These are phyloP conservation scores for Sugiyamaella xylanicola DNA, from an alignment of 1,139 yeast species.

Conservation along the genomic window DNA sequence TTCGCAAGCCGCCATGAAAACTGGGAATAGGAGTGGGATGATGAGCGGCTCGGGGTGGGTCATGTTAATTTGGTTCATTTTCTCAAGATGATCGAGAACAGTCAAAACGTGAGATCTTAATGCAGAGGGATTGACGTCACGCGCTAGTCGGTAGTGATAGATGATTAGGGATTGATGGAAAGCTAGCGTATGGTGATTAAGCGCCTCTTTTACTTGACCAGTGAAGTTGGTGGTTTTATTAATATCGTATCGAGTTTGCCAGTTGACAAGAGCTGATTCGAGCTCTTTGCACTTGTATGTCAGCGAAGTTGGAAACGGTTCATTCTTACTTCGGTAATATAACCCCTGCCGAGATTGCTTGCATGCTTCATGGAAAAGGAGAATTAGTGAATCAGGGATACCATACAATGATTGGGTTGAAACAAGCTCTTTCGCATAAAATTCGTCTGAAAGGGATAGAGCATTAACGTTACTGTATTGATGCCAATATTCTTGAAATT, in stretches of 20 bases:
- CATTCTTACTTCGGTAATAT: conserved; percentile 45
- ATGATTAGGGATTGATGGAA: conserved; percentile 74
- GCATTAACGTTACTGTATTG: conserved; percentile 27
- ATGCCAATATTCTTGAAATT: conserved; percentile 37
- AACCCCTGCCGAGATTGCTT: conserved; percentile 64
- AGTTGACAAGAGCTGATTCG: conserved; percentile 55
- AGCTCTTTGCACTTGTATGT: conserved; percentile 51
- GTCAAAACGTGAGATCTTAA: conserved; percentile 62
- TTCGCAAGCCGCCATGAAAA: conserved; percentile 86
- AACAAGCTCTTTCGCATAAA: conserved; percentile 47
- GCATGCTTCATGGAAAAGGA: conserved; percentile 52
- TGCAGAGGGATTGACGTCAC: conserved; percentile 53
- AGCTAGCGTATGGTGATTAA: conserved; percentile 81
- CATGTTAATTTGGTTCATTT: conserved; percentile 54
- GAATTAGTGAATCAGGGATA: conserved; percentile 75
- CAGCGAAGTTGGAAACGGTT: conserved; percentile 48
- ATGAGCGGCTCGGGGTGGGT: conserved; percentile 60
- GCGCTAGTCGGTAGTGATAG: conserved; percentile 71
- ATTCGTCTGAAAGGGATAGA: conserved; percentile 31
- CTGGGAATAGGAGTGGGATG: conserved; percentile 85
- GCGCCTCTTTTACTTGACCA: conserved; percentile 54
- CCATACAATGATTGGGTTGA: conserved; percentile 86
- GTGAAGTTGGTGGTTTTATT: conserved; percentile 35
- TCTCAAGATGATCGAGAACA: conserved; percentile 66
- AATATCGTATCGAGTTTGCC: conserved; percentile 53